Evolutionary conservation across 2,329 filamentous ascomycete species (phyloP).

Genomic region (Juglanconis oblonga): DNA sequence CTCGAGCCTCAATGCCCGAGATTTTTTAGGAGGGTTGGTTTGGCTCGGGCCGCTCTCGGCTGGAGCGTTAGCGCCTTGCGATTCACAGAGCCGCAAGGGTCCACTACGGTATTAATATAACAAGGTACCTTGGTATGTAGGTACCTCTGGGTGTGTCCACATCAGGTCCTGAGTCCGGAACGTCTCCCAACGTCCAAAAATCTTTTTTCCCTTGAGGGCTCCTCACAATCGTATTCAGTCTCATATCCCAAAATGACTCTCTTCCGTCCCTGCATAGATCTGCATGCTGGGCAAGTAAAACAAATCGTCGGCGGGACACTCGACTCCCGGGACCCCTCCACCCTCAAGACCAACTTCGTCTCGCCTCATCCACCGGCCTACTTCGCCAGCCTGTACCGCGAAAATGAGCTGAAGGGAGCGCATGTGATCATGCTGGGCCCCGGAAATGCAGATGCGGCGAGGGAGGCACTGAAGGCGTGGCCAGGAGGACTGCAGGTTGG

Average conservation of each 20-base stretch:
- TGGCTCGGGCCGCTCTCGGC: slow-evolving; percentile 3
- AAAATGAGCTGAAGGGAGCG: slow-evolving; percentile 70
- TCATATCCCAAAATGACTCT: slow-evolving; percentile 66
- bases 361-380: slow-evolving; percentile 78
- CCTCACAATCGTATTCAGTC: not conserved
- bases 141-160: no score
- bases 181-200: not conserved
- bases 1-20: no score
- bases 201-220: not conserved
- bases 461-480: slow-evolving; percentile 76
- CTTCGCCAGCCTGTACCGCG: slow-evolving; percentile 78
- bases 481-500: slow-evolving; percentile 80
- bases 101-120: no score
- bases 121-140: no score
- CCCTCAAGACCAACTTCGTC: slow-evolving; percentile 88
- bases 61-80: not conserved
- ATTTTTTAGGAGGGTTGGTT: not conserved
- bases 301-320: slow-evolving; percentile 97
- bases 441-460: slow-evolving; percentile 77
- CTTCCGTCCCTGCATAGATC: slow-evolving; percentile 94
- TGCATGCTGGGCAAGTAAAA: slow-evolving; percentile 96
- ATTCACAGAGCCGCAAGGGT: not conserved
- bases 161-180: no score
- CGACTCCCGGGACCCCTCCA: slow-evolving; percentile 55
- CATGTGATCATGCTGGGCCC: slow-evolving; percentile 97